A percentile compares a stretch with the other conserved stretches of the same genome.
These are phyloP conservation scores for Euphorbia peplus DNA, from an alignment of 345 rosid species.

Conservation along the genomic window DNA sequence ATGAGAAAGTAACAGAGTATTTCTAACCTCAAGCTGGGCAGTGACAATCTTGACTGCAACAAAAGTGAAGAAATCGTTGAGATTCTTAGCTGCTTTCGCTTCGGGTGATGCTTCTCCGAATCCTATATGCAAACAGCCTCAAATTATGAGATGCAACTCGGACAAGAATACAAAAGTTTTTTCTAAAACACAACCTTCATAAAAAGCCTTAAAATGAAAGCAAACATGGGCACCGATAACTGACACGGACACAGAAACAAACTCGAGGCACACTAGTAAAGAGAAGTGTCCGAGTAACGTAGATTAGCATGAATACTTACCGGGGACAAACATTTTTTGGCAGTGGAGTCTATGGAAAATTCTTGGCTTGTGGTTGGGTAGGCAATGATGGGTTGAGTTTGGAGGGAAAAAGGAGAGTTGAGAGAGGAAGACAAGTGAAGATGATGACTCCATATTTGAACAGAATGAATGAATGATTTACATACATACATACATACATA, in stretches of 20 bases:
- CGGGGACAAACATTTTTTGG: conserved; percentile 66
- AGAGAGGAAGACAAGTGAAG: conserved; percentile 21
- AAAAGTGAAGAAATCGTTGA: conserved; percentile 72
- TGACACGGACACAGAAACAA: too few species aligned
- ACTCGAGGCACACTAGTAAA: too few species aligned
- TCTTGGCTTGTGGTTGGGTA: conserved; percentile 16
- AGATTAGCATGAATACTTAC: conserved; percentile 37
- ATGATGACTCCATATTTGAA: not conserved
- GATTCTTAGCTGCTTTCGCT: conserved; percentile 64
- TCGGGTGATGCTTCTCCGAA: conserved; percentile 95
- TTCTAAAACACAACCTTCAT: too few species aligned
- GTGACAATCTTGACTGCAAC: conserved; percentile 69
- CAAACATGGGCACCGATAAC: too few species aligned
- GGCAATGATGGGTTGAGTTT: conserved; percentile 19
- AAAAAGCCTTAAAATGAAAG: too few species aligned
- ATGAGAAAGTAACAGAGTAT: not conserved
- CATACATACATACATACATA: too few species aligned
- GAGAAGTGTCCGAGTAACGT: too few species aligned
- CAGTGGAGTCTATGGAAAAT: conserved; percentile 35
- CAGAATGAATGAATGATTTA: too few species aligned
- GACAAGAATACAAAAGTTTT: too few species aligned
- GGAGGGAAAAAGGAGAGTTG: conserved; percentile 28
- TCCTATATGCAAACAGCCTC: conserved; percentile 42
- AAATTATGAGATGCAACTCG: too few species aligned
- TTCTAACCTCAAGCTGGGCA: conserved; percentile 72